Percentiles rank a stretch among this genome's conserved stretches.
Conservation (phyloP, 768 basidiomycete species). For the Naganishia randhawae region DNA sequence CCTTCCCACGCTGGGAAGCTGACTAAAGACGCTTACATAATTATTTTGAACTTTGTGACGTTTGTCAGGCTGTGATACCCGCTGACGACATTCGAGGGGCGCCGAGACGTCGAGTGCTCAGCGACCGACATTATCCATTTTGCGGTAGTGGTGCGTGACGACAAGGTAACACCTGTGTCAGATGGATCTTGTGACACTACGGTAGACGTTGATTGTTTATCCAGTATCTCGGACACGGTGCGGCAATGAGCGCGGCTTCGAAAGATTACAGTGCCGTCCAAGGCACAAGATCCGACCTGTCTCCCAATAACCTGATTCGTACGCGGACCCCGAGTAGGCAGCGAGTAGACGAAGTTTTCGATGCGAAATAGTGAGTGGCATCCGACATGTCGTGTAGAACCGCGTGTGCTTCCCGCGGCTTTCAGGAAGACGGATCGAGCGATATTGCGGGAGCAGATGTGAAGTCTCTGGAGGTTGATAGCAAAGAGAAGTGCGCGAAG, state of each 20-base stretch:
- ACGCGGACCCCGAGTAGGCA: slow-evolving; percentile 17
- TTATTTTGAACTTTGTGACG: neutral
- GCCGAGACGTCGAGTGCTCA: neutral
- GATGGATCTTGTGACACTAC: too few relatives aligned
- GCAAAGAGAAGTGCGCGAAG: too few relatives aligned
- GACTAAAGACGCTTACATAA: neutral
- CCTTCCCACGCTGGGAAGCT: slow-evolving; percentile 3
- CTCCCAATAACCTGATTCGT: slow-evolving; percentile 5
- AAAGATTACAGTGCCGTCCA: neutral
- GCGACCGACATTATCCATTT: neutral
- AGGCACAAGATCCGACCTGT: neutral
- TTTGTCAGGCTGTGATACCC: slow-evolving; percentile 12
- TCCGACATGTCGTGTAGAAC: neutral
- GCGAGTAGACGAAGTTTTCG: slow-evolving; percentile 43
- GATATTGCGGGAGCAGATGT: too few relatives aligned
- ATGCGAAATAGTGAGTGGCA: slow-evolving; percentile 48
- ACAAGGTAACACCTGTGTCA: too few relatives aligned
- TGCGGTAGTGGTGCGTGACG: too few relatives aligned
- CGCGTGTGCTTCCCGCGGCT: neutral
- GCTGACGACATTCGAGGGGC: slow-evolving; percentile 5
- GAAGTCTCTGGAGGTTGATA: too few relatives aligned
- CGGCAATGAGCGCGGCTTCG: slow-evolving; percentile 1
- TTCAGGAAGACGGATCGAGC: too few relatives aligned
- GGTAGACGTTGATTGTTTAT: too few relatives aligned
- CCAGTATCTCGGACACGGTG: neutral